Base-by-base conservation (phyloP, 176 grass and related monocot genomes). In the Phyllostachys edulis region DNA sequence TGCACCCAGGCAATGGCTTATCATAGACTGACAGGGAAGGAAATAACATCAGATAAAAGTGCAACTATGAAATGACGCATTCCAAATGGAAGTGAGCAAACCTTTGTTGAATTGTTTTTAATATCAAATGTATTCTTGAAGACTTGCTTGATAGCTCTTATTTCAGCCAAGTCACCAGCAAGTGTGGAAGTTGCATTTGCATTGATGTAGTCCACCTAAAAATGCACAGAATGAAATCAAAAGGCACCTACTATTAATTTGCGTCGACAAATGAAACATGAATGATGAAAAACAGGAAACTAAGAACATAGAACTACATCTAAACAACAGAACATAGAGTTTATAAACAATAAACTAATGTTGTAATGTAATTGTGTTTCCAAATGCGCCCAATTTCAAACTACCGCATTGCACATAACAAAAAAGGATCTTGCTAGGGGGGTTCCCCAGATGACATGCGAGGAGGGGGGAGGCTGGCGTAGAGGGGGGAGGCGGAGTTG, bases 61-160 rank as follows among this genome's bases (percentile, higher is more conserved):
- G 42, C 17, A 63, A 15, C 23, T 47, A 44, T 7, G 54, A 57
- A 77, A 42, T 60, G 64, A 26, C 23, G 16, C 29, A 29, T 55
- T 34, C 20, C n/a, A 39, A 63, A 86, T n/a, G 76, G 34, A 80
- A 79, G 50, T 79, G 23, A 66, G 57, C 51, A 67, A 79, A 92
- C 90, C 84, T 92, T 92, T n/a, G 90, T 92, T 71, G 90, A 85
- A 50, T 92, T 92, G 37, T 87, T 92, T 81, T 92, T 92, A 36
- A 92, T 92, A 13, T 88, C 75, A 65, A 69, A 84, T 44, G 90
- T 77, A 75, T 92, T 80, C 57, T 60, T 84, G 84, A 93, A 90
- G 7, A 90, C 81, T 69, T 85, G 71, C 36, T 90, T 93, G 51
- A 93, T 82, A 49, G 91, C 91, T 72, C 83, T 87, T 47, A 85